These are phyloP conservation scores for Aphanomyces euteiches DNA, from an alignment of 352 stramenopile genomes.

Conservation along the genomic window DNA sequence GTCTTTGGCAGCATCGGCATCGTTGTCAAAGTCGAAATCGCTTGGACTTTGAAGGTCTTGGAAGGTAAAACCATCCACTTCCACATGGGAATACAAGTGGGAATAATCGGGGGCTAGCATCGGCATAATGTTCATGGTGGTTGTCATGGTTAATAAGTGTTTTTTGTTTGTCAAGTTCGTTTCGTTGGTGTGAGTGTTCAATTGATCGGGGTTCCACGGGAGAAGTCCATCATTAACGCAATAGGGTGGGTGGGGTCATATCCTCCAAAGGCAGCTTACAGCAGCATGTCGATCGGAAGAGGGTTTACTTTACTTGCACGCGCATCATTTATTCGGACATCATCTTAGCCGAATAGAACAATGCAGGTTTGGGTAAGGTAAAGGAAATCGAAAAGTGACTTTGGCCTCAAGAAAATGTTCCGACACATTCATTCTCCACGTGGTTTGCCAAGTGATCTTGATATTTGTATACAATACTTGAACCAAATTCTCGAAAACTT, in stretches of 20 bases:
- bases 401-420: background rate
- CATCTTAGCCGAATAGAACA: slow-evolving; percentile 30
- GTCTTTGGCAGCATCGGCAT: slow-evolving; percentile 24
- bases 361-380: slow-evolving; percentile 16
- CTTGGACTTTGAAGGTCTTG: slow-evolving; percentile 8
- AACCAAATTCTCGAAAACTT: background rate
- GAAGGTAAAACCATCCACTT: slow-evolving; percentile 26
- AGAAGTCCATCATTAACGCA: slow-evolving; percentile 26
- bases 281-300: slow-evolving; percentile 26
- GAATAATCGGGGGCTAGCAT: slow-evolving; percentile 21
- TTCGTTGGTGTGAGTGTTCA: slow-evolving; percentile 16
- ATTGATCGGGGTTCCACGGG: slow-evolving; percentile 11
- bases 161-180: slow-evolving; percentile 7
- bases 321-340: slow-evolving; percentile 31
- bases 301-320: slow-evolving; percentile 18
- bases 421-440: background rate
- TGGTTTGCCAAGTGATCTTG: background rate
- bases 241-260: slow-evolving; percentile 14
- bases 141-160: slow-evolving; percentile 19
- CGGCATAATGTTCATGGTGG: slow-evolving; percentile 22
- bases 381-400: slow-evolving; percentile 30
- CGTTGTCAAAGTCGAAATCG: slow-evolving; percentile 24
- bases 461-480: slow-evolving; percentile 1
- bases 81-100: slow-evolving; percentile 8
- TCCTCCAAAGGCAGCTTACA: slow-evolving; percentile 18